Evolutionary conservation across 352 stramenopile genomes (phyloP).

Genomic region (Blastocystis sp.): DNA sequence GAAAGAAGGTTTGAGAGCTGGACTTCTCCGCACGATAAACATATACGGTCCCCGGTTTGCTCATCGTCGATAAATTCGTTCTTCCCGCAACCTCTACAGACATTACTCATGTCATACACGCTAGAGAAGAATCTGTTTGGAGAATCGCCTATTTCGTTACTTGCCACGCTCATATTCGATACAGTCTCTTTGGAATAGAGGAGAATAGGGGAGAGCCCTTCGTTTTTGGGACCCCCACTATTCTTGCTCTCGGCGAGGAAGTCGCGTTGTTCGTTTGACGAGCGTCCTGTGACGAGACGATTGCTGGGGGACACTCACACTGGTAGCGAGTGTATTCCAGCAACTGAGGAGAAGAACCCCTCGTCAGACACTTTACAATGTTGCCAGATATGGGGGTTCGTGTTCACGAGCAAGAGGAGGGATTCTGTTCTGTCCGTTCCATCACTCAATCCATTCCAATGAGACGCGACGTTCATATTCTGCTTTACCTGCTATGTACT

Average conservation of each 20-base stretch:
- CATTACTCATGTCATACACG: conserved; percentile 20
- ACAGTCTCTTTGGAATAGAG: conserved; percentile 11
- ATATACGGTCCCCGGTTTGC: conserved; percentile 49
- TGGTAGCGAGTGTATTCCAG: too few relatives aligned
- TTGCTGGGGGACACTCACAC: too few relatives aligned
- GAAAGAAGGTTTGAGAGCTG: conserved; percentile 55
- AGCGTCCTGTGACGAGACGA: too few relatives aligned
- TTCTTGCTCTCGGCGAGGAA: too few relatives aligned
- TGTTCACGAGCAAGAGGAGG: too few relatives aligned
- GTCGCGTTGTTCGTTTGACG: too few relatives aligned
- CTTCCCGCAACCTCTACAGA: conserved; percentile 48
- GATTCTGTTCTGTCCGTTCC: too few relatives aligned
- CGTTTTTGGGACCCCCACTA: too few relatives aligned
- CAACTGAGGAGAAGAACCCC: too few relatives aligned
- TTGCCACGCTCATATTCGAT: neutral
- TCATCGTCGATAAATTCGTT: conserved; percentile 49
- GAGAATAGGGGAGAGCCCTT: neutral
- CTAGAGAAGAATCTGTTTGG: neutral
- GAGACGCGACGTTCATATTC: neutral
- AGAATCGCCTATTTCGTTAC: conserved; percentile 13
- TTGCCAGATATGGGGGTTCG: too few relatives aligned
- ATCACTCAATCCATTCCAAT: too few relatives aligned
- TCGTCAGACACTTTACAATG: too few relatives aligned
- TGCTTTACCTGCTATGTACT: conserved; percentile 23
- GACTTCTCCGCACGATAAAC: conserved; percentile 33